Evolutionary conservation across 441 rosid genomes (phyloP), one percentile per base, ranked within the genome.

Genomic region (Cnidoscolus chayamansa): DNA sequence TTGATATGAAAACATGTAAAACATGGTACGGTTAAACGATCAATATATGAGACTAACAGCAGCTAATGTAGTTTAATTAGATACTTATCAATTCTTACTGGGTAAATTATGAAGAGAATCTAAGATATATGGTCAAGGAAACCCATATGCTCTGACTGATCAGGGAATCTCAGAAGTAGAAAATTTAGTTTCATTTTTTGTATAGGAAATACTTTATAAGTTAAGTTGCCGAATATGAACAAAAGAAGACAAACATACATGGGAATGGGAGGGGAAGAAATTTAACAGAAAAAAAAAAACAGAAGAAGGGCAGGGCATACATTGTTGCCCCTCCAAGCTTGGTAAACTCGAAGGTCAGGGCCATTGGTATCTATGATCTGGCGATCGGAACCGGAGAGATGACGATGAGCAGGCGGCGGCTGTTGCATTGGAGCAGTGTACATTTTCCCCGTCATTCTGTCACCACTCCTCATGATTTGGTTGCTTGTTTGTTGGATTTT

Each of bases 241-340:
- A 57, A 19, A 69, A 68, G 8, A 12, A 35, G 19, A 61, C 10
- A 43, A 10, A 7, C 45, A 53, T 15, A 45, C 68, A 35, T 19
- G 17, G 53, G 19, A 3, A 51, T 10, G 32, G 45, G 10, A 40
- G 16, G 31, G 47, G 7, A 61, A 61, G 13, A 20, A 63, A 4
- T 61, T 4, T 6, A 61, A 20, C 37, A 19, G 37, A 2, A 60
- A 19, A 13, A 5, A 10, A 30, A 59, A 19, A 51, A 5, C 43
- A 37, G 1, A 20, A 16, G 25, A 55, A 66, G 10, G 20, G 53
- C 11, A 37, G n/a, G 40, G 17, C 59, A 49, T 70, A 86, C 93
- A 84, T 85, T 88, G 78, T 49, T 83, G 78, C 93, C 90, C 79
- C 77, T 83, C 93, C 90, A 88, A 66, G 80, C 80, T 82, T 88